Evolutionary conservation across 257 asterid species (phyloP).

Genomic region (Plantago major): DNA sequence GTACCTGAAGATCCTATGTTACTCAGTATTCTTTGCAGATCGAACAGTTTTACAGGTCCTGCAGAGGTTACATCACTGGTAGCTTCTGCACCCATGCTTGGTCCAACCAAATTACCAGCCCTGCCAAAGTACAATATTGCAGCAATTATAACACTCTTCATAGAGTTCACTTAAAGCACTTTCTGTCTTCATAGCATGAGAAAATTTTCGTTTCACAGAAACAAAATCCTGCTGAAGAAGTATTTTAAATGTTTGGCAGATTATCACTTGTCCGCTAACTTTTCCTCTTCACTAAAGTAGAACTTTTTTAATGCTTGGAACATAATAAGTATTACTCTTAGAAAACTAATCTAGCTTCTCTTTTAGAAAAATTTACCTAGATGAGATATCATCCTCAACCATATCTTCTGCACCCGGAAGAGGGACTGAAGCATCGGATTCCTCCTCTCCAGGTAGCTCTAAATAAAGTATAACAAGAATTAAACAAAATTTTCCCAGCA

Average conservation of each 20-base stretch:
- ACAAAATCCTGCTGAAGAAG: too few species aligned
- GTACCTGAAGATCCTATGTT: conserved; percentile 79
- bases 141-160: conserved; percentile 9
- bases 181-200: too few species aligned
- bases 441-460: conserved; percentile 73
- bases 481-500: conserved; percentile 14
- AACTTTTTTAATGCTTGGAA: conserved; percentile 1
- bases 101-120: conserved; percentile 82
- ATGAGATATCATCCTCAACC: conserved; percentile 67
- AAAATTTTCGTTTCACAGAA: too few species aligned
- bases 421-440: conserved; percentile 61
- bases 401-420: conserved; percentile 49
- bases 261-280: not conserved
- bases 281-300: not conserved
- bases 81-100: conserved; percentile 74
- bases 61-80: conserved; percentile 82
- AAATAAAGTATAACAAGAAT: conserved; percentile 18
- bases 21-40: conserved; percentile 88
- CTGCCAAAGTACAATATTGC: conserved; percentile 33
- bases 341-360: conserved; percentile 17
- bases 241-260: too few species aligned
- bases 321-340: not conserved
- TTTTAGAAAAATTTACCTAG: conserved; percentile 52
- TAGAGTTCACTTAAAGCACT: not conserved
- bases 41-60: conserved; percentile 85